A percentile compares a stretch with the other conserved stretches of the same genome.
These are phyloP conservation scores for Penicillium freii DNA, from an alignment of 2,329 filamentous ascomycete species.

Conservation along the genomic window DNA sequence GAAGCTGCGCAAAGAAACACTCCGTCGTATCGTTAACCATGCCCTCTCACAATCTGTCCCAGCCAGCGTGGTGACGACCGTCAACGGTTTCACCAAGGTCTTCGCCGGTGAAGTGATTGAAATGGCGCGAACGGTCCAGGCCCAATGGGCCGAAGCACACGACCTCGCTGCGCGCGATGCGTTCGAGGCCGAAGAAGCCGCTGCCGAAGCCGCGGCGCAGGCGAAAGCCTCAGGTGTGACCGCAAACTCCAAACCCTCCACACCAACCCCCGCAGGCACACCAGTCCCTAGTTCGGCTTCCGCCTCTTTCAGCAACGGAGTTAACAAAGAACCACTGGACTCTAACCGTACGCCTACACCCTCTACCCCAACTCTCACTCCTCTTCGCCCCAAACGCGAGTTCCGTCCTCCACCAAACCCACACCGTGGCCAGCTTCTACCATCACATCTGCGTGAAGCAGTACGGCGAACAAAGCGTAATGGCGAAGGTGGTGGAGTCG, in stretches of 20 bases:
- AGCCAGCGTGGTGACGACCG: conserved; percentile 61
- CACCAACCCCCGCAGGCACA: conserved; percentile 16
- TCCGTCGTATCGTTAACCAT: conserved; percentile 62
- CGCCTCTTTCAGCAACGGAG: conserved; percentile 14
- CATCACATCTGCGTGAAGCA: conserved; percentile 51
- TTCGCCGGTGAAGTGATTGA: conserved; percentile 67
- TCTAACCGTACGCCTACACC: conserved; percentile 16
- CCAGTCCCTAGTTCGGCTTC: conserved; percentile 6
- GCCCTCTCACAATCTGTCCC: conserved; percentile 67
- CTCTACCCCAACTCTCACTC: conserved; percentile 12
- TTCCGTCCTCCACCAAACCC: conserved; percentile 45
- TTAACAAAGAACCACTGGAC: conserved; percentile 28
- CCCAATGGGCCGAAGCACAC: conserved; percentile 50
- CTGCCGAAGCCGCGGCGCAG: conserved; percentile 47
- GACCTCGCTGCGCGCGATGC: conserved; percentile 54
- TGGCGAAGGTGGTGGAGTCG: conserved; percentile 49
- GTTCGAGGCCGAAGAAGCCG: conserved; percentile 57
- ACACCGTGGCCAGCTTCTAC: conserved; percentile 48
- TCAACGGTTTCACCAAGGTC: conserved; percentile 64
- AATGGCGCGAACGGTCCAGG: conserved; percentile 62
- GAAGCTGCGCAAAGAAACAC: conserved; percentile 51
- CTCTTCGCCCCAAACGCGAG: conserved; percentile 27
- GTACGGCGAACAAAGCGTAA: conserved; percentile 50
- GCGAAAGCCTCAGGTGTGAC: conserved; percentile 25
- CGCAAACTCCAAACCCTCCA: conserved; percentile 15